Base-by-base conservation (phyloP, 192 early-diverging fungal species). In the Coemansia sp. region DNA sequence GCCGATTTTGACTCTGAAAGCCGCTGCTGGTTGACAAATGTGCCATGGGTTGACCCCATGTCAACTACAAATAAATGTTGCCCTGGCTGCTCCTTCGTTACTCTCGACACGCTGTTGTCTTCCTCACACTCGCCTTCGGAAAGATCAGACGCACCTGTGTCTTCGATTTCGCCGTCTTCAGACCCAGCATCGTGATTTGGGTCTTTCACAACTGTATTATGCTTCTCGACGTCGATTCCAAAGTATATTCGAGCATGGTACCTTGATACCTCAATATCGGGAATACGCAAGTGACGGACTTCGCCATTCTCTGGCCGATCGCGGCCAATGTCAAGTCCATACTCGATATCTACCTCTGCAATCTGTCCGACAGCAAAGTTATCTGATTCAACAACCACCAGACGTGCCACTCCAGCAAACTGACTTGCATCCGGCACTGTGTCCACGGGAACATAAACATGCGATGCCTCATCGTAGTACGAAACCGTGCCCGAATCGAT, bases 21-120 rank as follows among this genome's bases (percentile, higher is more conserved):
- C 24, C 91, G 74, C 23, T 65, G 40, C 6, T 73, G 79, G 62
- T 92, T 91, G 31, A 91, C 60, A 59, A 87, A 85, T 1, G 91
- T 91, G 4, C 91, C 91, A 46, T 92, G 87, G 5, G 84, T 86
- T 11, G 91, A 92, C 6, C 89, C 89, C 24, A 71, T 72, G 47
- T 90, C 88, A 5, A 83, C 72, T 29, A 90, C 66, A 56, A 69
- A 85, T 23, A 86, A 76, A 16, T 16, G 5, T 4, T 40, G 35
- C 3, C 28, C 35, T 16, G 42, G 42, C 29, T 35, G 28, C 6
- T 50, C 24, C 18, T 5, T 4, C 12, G 12, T 50, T 25, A 22
- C 22, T 18, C 21, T 53, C 10, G 14, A 52, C 5, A 44, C 27
- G 5, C 5, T 30, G 42, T 24, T 14, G 23, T 40, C 23, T n/a